Evolutionary conservation across 2,329 filamentous ascomycete species (phyloP).

Genomic region (Pseudomassariella vexata): DNA sequence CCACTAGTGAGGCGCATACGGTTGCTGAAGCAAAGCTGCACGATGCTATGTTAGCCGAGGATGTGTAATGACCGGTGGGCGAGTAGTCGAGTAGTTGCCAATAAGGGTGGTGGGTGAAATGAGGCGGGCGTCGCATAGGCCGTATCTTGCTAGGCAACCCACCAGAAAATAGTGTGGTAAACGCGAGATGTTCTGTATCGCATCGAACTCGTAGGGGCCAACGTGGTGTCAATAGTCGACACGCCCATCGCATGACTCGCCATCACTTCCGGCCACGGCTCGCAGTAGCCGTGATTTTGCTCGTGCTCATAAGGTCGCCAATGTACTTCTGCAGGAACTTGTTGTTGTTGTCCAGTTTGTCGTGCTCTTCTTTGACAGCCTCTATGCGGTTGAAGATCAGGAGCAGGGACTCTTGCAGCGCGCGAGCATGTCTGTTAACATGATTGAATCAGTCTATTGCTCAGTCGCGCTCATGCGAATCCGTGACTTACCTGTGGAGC

Average conservation of each 20-base stretch:
- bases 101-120: not conserved
- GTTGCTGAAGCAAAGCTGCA: not conserved
- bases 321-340: conserved; percentile 98
- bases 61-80: too few relatives aligned
- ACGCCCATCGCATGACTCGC: too few relatives aligned
- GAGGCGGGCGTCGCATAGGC: not conserved
- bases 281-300: conserved; percentile 60
- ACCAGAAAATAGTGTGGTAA: not conserved
- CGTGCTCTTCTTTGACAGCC: conserved; percentile 87
- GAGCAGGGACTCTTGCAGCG: conserved; percentile 81
- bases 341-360: conserved; percentile 95
- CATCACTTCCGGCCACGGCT: conserved; percentile 48
- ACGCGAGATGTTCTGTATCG: not conserved
- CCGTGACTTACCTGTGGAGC: conserved; percentile 48
- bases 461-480: too few relatives aligned
- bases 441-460: conserved; percentile 8
- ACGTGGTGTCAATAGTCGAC: too few relatives aligned
- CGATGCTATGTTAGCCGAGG: not conserved
- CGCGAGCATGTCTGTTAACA: conserved; percentile 73
- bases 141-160: not conserved
- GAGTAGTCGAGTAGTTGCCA: not conserved
- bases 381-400: conserved; percentile 92
- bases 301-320: conserved; percentile 87
- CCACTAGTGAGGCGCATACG: not conserved
- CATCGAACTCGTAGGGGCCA: too few relatives aligned